These are phyloP conservation scores for Xerocomellus chrysenteron DNA, from an alignment of 768 basidiomycete species.

Conservation along the genomic window DNA sequence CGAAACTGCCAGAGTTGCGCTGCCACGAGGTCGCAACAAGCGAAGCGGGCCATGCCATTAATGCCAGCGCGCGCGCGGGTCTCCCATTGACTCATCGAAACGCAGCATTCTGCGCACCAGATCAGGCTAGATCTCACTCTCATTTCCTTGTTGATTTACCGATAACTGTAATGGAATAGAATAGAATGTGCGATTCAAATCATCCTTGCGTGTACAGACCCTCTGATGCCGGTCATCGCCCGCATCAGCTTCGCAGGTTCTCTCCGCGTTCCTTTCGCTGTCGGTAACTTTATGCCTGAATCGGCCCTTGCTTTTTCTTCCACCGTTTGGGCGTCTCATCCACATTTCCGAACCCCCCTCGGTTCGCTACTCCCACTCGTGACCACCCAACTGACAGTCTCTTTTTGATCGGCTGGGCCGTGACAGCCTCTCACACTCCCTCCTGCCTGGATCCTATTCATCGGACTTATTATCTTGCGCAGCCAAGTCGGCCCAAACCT, in stretches of 20 bases:
- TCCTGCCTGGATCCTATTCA: slow-evolving; percentile 7
- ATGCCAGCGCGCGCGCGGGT: slow-evolving; percentile 17
- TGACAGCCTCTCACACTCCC: slow-evolving; percentile 20
- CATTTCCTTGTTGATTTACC: slow-evolving; percentile 30
- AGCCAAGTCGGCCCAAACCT: slow-evolving; percentile 17
- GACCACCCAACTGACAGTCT: neutral
- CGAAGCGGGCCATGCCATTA: slow-evolving; percentile 17
- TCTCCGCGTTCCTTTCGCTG: slow-evolving; percentile 23
- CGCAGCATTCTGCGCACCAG: slow-evolving; percentile 12
- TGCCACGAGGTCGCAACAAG: slow-evolving; percentile 27
- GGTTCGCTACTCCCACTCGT: neutral
- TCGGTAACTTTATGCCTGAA: slow-evolving; percentile 31
- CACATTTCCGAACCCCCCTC: neutral
- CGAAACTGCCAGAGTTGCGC: slow-evolving; percentile 19
- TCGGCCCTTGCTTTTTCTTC: slow-evolving; percentile 7
- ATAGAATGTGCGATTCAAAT: slow-evolving; percentile 8
- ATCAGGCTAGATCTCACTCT: slow-evolving; percentile 22
- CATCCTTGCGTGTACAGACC: slow-evolving; percentile 11
- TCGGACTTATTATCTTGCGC: slow-evolving; percentile 14
- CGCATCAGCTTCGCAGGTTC: slow-evolving; percentile 25
- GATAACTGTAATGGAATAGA: slow-evolving; percentile 22
- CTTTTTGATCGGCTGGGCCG: too few species aligned
- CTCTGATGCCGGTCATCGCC: slow-evolving; percentile 22
- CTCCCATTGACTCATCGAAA: slow-evolving; percentile 20
- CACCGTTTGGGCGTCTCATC: slow-evolving; percentile 6